phyloP scores from a whole-genome alignment of 1,284 basidiomycete genomes.

The Schizopora paradoxa region DNA sequence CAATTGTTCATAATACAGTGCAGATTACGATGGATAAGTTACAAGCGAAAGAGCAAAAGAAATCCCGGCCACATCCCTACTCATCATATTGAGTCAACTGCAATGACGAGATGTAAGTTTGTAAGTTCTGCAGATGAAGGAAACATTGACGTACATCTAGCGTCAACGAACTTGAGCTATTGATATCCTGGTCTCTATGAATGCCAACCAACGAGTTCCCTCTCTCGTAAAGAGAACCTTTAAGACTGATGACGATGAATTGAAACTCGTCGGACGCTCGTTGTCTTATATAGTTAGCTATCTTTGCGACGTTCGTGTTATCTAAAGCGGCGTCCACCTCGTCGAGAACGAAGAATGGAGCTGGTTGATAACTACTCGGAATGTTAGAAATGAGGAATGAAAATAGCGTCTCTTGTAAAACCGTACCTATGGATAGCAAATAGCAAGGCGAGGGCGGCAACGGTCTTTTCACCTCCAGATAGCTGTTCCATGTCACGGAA shows the following conservation, averaged over 20 bases:
- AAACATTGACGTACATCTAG: slow-evolving; percentile 66
- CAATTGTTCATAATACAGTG: not conserved
- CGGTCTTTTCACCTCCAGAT: slow-evolving; percentile 97
- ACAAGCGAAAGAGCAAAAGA: not conserved
- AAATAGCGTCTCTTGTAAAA: slow-evolving; percentile 1
- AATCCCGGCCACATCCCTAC: slow-evolving; percentile 12
- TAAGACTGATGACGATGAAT: slow-evolving; percentile 96
- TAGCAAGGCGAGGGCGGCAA: slow-evolving; percentile 90
- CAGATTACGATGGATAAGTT: not conserved
- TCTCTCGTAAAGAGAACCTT: slow-evolving; percentile 85
- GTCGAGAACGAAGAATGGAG: slow-evolving; percentile 98
- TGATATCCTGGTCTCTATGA: slow-evolving; percentile 89
- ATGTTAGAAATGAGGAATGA: slow-evolving; percentile 7
- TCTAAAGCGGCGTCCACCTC: slow-evolving; percentile 97
- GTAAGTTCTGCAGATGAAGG: not conserved
- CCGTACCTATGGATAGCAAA: slow-evolving; percentile 91
- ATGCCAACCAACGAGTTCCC: slow-evolving; percentile 91
- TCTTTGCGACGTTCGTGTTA: slow-evolving; percentile 91
- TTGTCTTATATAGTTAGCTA: slow-evolving; percentile 83
- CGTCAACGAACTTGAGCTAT: slow-evolving; percentile 85
- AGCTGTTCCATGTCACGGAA: slow-evolving; percentile 99
- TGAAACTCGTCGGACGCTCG: slow-evolving; percentile 83
- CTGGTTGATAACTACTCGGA: slow-evolving; percentile 80
- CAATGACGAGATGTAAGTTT: slow-evolving; percentile 9
- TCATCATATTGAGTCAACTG: slow-evolving; percentile 42